These are phyloP conservation scores for Ilyonectria destructans DNA, from an alignment of 2,329 filamentous ascomycete genomes.

Conservation along the genomic window DNA sequence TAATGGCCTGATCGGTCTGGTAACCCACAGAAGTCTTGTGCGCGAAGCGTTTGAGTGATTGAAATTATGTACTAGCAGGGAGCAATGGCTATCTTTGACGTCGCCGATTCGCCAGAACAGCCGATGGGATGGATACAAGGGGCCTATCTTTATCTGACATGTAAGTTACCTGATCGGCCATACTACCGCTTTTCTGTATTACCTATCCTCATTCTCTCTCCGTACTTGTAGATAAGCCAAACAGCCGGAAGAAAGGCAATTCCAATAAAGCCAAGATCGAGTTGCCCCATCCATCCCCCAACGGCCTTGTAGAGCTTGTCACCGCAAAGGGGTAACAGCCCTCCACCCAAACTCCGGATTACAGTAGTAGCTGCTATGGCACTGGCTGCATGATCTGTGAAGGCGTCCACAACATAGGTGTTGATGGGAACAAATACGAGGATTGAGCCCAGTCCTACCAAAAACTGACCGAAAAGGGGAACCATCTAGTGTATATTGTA, in stretches of 20 bases:
- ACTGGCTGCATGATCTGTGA: slow-evolving; percentile 37
- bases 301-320: slow-evolving; percentile 14
- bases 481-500: slow-evolving; percentile 67
- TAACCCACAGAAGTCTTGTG: too few species aligned
- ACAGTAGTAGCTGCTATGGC: slow-evolving; percentile 37
- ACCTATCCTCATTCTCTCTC: too few species aligned
- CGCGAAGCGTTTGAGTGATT: too few species aligned
- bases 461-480: slow-evolving; percentile 61
- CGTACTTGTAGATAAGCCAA: too few species aligned
- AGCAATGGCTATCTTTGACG: too few species aligned
- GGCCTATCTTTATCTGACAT: too few species aligned
- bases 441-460: slow-evolving; percentile 58
- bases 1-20: too few species aligned
- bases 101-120: too few species aligned
- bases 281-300: slow-evolving; percentile 20
- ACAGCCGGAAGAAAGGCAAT: slow-evolving; percentile 1
- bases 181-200: too few species aligned
- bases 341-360: slow-evolving; percentile 7
- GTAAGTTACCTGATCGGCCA: too few species aligned
- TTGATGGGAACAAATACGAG: slow-evolving; percentile 63
- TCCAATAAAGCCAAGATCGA: slow-evolving; percentile 5
- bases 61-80: too few species aligned
- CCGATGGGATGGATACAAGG: too few species aligned
- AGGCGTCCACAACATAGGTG: slow-evolving; percentile 51
- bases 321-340: slow-evolving; percentile 9